Percentiles rank a stretch among this genome's conserved stretches.
Conservation (phyloP, 805 yeast species). For the Yamadazyma kitorensis region DNA sequence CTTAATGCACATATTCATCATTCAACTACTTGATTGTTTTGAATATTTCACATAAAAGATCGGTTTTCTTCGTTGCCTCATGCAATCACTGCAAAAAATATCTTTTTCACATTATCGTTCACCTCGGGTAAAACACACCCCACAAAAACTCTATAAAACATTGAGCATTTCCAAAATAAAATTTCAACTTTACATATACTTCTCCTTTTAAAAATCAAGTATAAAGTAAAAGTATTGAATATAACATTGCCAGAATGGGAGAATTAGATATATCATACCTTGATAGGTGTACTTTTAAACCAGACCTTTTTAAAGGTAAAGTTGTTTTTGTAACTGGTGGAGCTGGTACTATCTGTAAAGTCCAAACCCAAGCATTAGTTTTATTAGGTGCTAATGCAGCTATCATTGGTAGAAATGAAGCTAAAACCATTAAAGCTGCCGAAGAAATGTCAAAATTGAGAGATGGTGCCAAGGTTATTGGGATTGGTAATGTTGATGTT, state of each 20-base stretch:
- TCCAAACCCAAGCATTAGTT: constrained; percentile 82
- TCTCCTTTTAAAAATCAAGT: neutral
- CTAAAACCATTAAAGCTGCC: constrained; percentile 67
- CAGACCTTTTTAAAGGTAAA: constrained; percentile 73
- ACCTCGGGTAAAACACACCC: neutral
- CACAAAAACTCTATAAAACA: neutral
- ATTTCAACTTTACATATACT: too few relatives aligned
- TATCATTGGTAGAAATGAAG: constrained; percentile 73
- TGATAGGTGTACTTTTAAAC: constrained; percentile 40
- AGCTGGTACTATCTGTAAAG: constrained; percentile 92
- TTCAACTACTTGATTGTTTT: too few relatives aligned
- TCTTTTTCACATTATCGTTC: neutral
- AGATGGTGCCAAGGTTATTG: constrained; percentile 63
- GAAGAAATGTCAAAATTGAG: constrained; percentile 57
- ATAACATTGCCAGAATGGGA: neutral
- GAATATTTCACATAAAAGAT: too few relatives aligned
- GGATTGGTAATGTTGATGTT: constrained; percentile 75
- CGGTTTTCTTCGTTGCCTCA: too few relatives aligned
- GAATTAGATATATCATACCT: constrained; percentile 33
- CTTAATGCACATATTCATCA: too few relatives aligned
- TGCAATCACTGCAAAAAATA: too few relatives aligned
- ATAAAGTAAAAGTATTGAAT: neutral
- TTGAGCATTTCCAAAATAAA: neutral
- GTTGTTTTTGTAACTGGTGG: constrained; percentile 94
- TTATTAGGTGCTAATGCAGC: constrained; percentile 84